A percentile compares a stretch with the other conserved stretches of the same genome.
These are phyloP conservation scores for Penicillium sp. DNA, from an alignment of 2,329 filamentous ascomycete genomes.

Conservation along the genomic window DNA sequence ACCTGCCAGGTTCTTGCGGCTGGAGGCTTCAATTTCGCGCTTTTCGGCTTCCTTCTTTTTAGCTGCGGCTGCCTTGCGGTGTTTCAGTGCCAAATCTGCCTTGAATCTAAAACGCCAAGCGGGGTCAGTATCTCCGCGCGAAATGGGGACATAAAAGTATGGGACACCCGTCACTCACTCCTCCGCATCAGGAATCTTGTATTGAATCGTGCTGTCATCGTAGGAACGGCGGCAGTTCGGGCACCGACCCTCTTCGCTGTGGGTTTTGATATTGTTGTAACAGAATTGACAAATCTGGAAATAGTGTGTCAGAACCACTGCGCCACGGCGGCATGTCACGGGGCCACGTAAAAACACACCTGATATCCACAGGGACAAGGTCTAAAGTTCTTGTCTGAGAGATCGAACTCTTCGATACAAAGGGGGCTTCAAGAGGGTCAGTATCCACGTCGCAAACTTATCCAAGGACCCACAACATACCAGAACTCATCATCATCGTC, in stretches of 20 bases:
- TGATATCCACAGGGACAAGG: constrained; percentile 98
- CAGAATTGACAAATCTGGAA: constrained; percentile 95
- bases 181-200: constrained; percentile 89
- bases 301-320: constrained; percentile 7
- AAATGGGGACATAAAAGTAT: constrained; percentile 2
- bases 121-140: constrained; percentile 18
- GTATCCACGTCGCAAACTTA: constrained; percentile 7
- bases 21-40: constrained; percentile 90
- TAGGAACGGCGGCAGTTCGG: constrained; percentile 95
- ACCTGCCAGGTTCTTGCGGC: constrained; percentile 90
- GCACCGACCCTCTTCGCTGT: constrained; percentile 86
- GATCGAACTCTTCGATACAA: constrained; percentile 97
- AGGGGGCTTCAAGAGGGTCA: constrained; percentile 63
- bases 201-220: constrained; percentile 94
- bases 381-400: constrained; percentile 93
- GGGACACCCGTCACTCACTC: constrained; percentile 60
- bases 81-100: constrained; percentile 57
- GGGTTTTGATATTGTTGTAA: constrained; percentile 98
- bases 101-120: constrained; percentile 40
- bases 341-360: constrained; percentile 52
- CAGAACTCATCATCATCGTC: constrained; percentile 49
- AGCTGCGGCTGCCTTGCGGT: constrained; percentile 84
- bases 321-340: neutral
- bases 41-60: constrained; percentile 95
- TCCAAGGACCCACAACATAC: constrained; percentile 25